Percentiles rank a stretch among this genome's conserved stretches.
Evolutionary conservation across 352 stramenopile genomes (phyloP).

Genomic region (Globisporangium spinosum): DNA sequence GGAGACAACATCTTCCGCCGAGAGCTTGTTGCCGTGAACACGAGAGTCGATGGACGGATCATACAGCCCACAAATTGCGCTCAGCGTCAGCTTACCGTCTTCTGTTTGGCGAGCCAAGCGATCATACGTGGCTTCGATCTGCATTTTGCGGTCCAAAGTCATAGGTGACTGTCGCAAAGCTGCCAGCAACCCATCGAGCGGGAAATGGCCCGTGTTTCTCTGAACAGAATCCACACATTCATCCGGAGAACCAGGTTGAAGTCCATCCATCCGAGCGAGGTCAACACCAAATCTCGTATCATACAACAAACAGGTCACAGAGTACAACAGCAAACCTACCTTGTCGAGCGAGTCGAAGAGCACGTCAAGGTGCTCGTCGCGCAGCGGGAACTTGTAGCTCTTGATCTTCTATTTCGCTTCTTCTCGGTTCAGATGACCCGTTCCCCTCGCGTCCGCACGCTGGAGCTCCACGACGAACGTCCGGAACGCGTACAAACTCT

Average conservation of each 20-base stretch:
- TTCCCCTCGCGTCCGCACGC: constrained; percentile 38
- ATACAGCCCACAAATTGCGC: constrained; percentile 39
- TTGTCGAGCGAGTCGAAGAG: constrained; percentile 72
- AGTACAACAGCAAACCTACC: constrained; percentile 13
- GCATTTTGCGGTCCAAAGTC: constrained; percentile 25
- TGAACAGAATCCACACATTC: background rate
- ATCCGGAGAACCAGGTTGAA: background rate
- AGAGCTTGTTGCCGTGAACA: constrained; percentile 38
- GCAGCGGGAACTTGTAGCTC: constrained; percentile 46
- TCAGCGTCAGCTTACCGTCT: constrained; percentile 45
- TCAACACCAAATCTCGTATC: background rate
- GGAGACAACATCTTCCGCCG: constrained; percentile 25
- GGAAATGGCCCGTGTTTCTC: constrained; percentile 58
- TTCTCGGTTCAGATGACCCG: constrained; percentile 61
- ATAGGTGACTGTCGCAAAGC: constrained; percentile 36
- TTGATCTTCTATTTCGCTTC: constrained; percentile 63
- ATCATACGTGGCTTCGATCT: constrained; percentile 46
- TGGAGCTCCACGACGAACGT: constrained; percentile 38
- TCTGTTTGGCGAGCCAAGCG: constrained; percentile 26
- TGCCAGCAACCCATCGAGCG: constrained; percentile 38
- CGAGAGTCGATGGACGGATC: constrained; percentile 61
- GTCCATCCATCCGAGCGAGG: background rate
- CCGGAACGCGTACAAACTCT: constrained; percentile 66
- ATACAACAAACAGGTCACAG: background rate
- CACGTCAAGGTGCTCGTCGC: constrained; percentile 73